phyloP scores from a whole-genome alignment of 2,329 filamentous ascomycete species.

The Paraphaeosphaeria sporulosa region DNA sequence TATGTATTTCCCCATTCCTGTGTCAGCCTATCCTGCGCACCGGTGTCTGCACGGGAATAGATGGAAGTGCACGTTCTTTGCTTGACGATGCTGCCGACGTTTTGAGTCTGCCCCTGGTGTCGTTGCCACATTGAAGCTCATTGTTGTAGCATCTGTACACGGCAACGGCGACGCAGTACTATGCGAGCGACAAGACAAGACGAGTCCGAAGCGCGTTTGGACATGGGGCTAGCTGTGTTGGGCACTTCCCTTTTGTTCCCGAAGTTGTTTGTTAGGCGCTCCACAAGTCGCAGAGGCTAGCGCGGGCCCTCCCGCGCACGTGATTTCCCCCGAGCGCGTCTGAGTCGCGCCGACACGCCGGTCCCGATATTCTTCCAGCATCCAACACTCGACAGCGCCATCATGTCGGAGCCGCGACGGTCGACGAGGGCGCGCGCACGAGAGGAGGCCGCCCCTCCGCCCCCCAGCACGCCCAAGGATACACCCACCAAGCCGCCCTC shows the following conservation, averaged over 20 bases:
- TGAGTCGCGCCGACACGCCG: constrained; percentile 6
- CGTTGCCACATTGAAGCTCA: background rate
- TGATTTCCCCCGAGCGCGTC: constrained; percentile 1
- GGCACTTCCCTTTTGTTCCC: background rate
- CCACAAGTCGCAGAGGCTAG: background rate
- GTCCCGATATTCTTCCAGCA: constrained; percentile 4
- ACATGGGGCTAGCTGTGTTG: background rate
- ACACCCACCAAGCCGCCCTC: constrained; percentile 32
- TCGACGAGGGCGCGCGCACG: constrained; percentile 47
- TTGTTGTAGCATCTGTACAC: background rate
- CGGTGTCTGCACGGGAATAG: background rate
- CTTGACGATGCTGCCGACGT: background rate
- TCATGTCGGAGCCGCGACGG: constrained; percentile 47
- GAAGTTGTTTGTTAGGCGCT: background rate
- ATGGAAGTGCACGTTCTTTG: background rate
- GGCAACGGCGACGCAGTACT: background rate
- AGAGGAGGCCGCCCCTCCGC: constrained; percentile 38
- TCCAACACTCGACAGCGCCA: background rate
- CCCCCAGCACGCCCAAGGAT: constrained; percentile 36
- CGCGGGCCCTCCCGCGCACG: constrained; percentile 1
- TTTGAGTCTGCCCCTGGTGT: background rate
- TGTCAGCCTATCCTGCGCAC: background rate
- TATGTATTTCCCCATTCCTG: background rate
- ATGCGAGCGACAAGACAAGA: background rate
- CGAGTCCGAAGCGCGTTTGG: constrained; percentile 3